Conservation (phyloP, 208 protist genomes). For the Leishmania arabica region DNA sequence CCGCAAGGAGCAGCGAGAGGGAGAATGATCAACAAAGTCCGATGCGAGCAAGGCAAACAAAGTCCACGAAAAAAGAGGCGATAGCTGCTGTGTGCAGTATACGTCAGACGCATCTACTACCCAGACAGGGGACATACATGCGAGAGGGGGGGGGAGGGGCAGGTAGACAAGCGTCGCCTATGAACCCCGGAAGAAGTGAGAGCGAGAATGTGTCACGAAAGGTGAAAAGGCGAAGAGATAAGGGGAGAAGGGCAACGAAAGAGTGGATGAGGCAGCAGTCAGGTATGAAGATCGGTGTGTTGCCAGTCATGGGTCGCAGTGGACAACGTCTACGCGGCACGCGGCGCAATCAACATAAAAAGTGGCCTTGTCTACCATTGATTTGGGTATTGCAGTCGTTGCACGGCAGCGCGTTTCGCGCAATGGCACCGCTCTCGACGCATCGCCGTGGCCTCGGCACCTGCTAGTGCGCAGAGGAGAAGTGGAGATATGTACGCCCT, state of each 20-base stretch:
- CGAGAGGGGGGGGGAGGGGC: background rate
- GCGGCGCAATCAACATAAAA: background rate
- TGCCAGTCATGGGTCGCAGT: background rate
- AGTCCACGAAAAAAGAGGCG: background rate
- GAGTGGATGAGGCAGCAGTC: background rate
- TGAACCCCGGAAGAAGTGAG: background rate
- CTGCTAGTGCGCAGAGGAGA: background rate
- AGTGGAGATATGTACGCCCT: background rate
- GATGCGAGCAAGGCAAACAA: background rate
- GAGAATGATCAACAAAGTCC: background rate
- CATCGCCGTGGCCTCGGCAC: background rate
- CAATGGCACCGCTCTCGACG: background rate
- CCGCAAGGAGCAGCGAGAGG: background rate
- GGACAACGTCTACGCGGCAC: background rate
- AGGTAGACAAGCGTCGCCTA: background rate
- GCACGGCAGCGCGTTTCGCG: background rate
- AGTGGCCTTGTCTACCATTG: background rate
- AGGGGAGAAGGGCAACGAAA: background rate
- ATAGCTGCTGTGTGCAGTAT: background rate
- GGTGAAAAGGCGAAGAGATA: background rate
- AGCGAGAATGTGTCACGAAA: background rate
- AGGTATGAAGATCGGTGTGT: background rate
- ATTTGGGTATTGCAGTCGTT: background rate
- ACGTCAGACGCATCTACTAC: background rate
- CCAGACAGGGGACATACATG: background rate